phyloP scores from a whole-genome alignment of 2,329 filamentous ascomycete species.

The Periconia digitata region DNA sequence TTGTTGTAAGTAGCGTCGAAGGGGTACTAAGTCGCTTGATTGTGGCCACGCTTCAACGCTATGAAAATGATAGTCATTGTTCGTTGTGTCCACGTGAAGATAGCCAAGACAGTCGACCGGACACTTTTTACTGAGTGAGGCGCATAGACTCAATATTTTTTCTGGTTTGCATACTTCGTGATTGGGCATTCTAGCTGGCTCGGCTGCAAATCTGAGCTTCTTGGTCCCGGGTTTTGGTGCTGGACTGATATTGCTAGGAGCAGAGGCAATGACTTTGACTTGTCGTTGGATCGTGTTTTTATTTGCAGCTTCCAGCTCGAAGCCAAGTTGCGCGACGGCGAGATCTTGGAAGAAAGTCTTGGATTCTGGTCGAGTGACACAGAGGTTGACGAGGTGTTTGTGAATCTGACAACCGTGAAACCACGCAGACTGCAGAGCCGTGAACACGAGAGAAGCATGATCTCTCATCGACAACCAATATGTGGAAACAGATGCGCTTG shows the following conservation, averaged over 20 bases:
- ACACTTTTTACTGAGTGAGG: background rate
- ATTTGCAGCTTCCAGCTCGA: background rate
- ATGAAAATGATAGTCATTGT: conserved; percentile 7
- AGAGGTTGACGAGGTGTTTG: conserved; percentile 1
- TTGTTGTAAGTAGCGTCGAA: background rate
- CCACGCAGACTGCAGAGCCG: conserved; percentile 5
- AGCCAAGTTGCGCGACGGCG: background rate
- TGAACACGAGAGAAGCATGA: conserved; percentile 1
- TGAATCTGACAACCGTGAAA: conserved; percentile 2
- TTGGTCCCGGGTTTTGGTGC: background rate
- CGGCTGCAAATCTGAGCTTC: background rate
- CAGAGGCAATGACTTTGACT: background rate
- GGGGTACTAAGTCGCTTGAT: background rate
- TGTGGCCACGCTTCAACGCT: conserved; percentile 1
- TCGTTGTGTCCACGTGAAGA: background rate
- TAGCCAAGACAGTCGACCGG: conserved; percentile 2
- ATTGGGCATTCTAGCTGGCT: background rate
- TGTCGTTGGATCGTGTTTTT: conserved; percentile 1
- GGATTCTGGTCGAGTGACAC: background rate
- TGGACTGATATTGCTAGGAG: background rate
- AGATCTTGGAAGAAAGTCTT: background rate
- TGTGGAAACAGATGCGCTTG: background rate
- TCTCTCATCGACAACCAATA: conserved; percentile 5
- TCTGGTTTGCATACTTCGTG: background rate
- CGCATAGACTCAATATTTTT: background rate